Percentiles rank a stretch among this genome's conserved stretches.
These are phyloP conservation scores for Flaveria robusta DNA, from an alignment of 129 eudicot genomes.

Conservation along the genomic window DNA sequence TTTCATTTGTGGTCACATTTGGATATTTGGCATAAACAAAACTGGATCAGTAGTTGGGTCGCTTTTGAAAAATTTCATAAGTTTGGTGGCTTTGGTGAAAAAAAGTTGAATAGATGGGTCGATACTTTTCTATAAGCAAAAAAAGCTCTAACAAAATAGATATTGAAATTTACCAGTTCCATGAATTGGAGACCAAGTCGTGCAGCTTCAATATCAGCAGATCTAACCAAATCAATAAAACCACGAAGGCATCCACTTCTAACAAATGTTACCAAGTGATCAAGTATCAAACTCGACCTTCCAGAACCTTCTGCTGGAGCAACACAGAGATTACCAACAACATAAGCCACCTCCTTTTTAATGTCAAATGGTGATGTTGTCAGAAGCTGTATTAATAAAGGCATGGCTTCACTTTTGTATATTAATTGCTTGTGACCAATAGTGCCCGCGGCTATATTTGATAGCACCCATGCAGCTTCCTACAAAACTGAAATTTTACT, in stretches of 20 bases:
- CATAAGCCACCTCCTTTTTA: slow-evolving; percentile 91
- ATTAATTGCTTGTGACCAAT: slow-evolving; percentile 71
- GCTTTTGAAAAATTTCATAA: neutral
- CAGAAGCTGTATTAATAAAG: slow-evolving; percentile 57
- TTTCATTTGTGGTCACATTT: too few relatives aligned
- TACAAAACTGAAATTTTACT: slow-evolving; percentile 30
- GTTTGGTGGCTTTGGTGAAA: neutral
- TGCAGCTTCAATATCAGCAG: slow-evolving; percentile 97
- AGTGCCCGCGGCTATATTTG: slow-evolving; percentile 93
- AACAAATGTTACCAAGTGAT: slow-evolving; percentile 84
- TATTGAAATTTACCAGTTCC: slow-evolving; percentile 62
- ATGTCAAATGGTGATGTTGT: slow-evolving; percentile 75
- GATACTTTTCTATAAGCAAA: neutral
- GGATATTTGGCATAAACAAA: too few relatives aligned
- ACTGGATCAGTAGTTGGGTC: too few relatives aligned
- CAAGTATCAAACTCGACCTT: slow-evolving; percentile 69
- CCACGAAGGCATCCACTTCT: slow-evolving; percentile 81
- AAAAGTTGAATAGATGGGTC: neutral
- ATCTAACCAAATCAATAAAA: slow-evolving; percentile 80
- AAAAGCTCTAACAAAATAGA: neutral
- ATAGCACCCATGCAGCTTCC: slow-evolving; percentile 99
- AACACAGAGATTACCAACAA: slow-evolving; percentile 88
- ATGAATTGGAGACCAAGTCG: slow-evolving; percentile 88
- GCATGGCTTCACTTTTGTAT: slow-evolving; percentile 68
- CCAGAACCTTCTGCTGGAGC: slow-evolving; percentile 74